These are phyloP conservation scores for Diutina scorzettiae DNA, from an alignment of 1,139 yeast genomes.

Conservation along the genomic window DNA sequence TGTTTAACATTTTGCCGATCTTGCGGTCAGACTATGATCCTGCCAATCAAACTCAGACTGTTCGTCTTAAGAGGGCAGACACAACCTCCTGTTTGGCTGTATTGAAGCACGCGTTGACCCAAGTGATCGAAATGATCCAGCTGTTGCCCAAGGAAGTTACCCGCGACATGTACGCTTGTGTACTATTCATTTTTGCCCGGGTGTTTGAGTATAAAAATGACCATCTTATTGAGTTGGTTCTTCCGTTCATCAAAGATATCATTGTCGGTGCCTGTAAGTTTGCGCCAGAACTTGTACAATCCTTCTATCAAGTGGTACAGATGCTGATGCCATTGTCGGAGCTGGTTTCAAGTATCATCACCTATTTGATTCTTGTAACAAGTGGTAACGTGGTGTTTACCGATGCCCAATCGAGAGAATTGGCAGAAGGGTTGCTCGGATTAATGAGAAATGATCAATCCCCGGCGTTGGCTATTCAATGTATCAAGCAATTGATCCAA, in stretches of 20 bases:
- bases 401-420: constrained; percentile 19
- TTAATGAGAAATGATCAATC: constrained; percentile 19
- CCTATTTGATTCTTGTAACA: constrained; percentile 50
- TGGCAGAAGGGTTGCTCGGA: constrained; percentile 23
- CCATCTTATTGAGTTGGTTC: constrained; percentile 34
- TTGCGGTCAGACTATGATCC: constrained; percentile 35
- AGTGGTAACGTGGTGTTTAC: constrained; percentile 33
- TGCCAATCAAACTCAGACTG: constrained; percentile 20
- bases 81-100: constrained; percentile 25
- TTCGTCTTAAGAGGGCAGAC: constrained; percentile 21
- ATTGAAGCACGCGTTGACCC: constrained; percentile 42
- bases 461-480: constrained; percentile 40
- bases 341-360: constrained; percentile 36
- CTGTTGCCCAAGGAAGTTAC: constrained; percentile 53
- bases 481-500: constrained; percentile 42
- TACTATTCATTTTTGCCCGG: constrained; percentile 51
- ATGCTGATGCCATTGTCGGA: constrained; percentile 6
- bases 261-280: constrained; percentile 20
- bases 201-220: constrained; percentile 41
- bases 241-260: constrained; percentile 48
- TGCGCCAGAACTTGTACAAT: constrained; percentile 18
- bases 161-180: constrained; percentile 58
- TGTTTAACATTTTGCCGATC: constrained; percentile 50
- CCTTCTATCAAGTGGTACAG: constrained; percentile 21
- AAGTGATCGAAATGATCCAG: constrained; percentile 48